These are phyloP conservation scores for Xylaria sp. DNA, from an alignment of 2,329 filamentous ascomycete genomes.

Conservation along the genomic window DNA sequence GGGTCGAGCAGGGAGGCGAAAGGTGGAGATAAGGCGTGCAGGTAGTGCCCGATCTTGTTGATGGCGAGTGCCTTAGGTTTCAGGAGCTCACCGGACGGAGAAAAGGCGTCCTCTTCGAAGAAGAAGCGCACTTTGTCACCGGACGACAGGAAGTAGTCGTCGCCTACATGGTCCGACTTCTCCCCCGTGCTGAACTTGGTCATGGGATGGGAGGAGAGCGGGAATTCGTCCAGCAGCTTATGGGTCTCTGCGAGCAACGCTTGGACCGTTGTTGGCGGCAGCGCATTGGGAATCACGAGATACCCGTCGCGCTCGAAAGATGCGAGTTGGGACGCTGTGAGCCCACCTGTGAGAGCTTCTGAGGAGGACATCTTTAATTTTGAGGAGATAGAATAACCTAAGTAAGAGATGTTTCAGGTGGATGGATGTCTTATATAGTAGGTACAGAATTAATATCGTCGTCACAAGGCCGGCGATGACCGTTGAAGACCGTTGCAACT, in stretches of 20 bases:
- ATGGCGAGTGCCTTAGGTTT: conserved; percentile 87
- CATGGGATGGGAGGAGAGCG: conserved; percentile 86
- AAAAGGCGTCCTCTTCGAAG: conserved; percentile 94
- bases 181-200: conserved; percentile 91
- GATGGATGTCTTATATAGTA: neutral
- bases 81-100: conserved; percentile 68
- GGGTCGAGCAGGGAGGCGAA: conserved; percentile 67
- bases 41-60: conserved; percentile 86
- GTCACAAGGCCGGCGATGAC: neutral
- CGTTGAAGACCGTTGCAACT: conserved; percentile 7
- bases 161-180: conserved; percentile 81
- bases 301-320: conserved; percentile 87
- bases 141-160: conserved; percentile 90
- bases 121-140: conserved; percentile 96
- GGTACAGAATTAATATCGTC: neutral
- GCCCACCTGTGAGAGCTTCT: conserved; percentile 57
- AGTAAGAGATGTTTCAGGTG: neutral
- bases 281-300: conserved; percentile 83
- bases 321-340: conserved; percentile 76
- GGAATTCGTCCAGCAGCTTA: conserved; percentile 77
- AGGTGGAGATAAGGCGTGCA: conserved; percentile 74
- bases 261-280: conserved; percentile 71
- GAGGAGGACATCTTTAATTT: conserved; percentile 33
- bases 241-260: conserved; percentile 79
- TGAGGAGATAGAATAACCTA: neutral